Evolutionary conservation across 2,329 filamentous ascomycete genomes (phyloP).

Genomic region (Madurella mycetomatis): DNA sequence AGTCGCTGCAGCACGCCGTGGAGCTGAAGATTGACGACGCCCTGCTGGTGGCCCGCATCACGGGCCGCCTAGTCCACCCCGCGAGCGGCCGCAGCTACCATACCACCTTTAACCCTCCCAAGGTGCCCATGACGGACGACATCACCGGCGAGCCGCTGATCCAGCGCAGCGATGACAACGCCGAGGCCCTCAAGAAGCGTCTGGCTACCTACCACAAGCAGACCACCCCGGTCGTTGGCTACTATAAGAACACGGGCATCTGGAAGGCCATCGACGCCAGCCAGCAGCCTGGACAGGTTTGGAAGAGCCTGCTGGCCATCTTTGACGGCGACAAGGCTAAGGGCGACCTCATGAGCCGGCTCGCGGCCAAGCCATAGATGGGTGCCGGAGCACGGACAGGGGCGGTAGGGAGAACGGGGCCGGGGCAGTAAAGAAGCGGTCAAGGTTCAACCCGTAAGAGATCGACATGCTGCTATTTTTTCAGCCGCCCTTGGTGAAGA

Average conservation of each 20-base stretch:
- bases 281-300: conserved; percentile 92
- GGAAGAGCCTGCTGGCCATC: conserved; percentile 84
- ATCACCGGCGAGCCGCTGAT: conserved; percentile 93
- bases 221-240: conserved; percentile 85
- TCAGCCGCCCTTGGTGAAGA: conserved; percentile 10
- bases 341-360: conserved; percentile 42
- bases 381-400: conserved; percentile 11
- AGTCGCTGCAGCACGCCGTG: conserved; percentile 88
- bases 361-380: conserved; percentile 29
- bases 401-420: conserved; percentile 1
- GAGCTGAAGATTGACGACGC: conserved; percentile 96
- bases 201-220: conserved; percentile 90
- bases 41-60: conserved; percentile 92
- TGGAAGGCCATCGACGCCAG: conserved; percentile 94
- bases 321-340: conserved; percentile 64
- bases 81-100: conserved; percentile 96
- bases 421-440: not conserved
- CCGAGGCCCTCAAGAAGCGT: conserved; percentile 91
- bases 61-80: conserved; percentile 90
- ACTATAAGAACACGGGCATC: conserved; percentile 97
- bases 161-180: conserved; percentile 96
- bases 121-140: conserved; percentile 91
- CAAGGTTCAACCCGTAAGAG: not conserved
- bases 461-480: conserved; percentile 15
- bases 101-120: conserved; percentile 98